Conservation (phyloP, 2,329 filamentous ascomycete species). For the Aspergillus candidus region DNA sequence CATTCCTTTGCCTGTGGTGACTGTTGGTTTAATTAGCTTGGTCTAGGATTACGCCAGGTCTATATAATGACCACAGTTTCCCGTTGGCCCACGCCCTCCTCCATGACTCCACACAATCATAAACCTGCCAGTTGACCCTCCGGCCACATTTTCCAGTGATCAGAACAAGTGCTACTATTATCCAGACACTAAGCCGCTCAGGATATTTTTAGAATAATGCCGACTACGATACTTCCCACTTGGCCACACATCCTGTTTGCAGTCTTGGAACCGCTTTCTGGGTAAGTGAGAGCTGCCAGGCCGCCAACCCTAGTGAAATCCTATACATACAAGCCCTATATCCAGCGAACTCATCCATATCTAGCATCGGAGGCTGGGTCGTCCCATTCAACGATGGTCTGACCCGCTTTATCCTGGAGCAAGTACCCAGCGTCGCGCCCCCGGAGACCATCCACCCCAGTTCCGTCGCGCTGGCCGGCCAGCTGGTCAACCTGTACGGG, state of each 20-base stretch:
- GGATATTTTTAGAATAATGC: slow-evolving; percentile 12
- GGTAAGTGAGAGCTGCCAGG: slow-evolving; percentile 43
- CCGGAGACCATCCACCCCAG: slow-evolving; percentile 26
- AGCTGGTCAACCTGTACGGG: slow-evolving; percentile 65
- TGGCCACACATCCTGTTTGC: slow-evolving; percentile 63
- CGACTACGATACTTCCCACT: slow-evolving; percentile 50
- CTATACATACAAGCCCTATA: too few species aligned
- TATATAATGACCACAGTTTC: too few species aligned
- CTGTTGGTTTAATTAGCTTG: too few species aligned
- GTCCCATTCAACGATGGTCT: slow-evolving; percentile 49
- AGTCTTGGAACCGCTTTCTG: slow-evolving; percentile 61
- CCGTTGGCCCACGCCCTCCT: too few species aligned
- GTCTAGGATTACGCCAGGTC: too few species aligned
- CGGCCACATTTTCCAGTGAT: not conserved
- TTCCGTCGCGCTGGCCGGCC: slow-evolving; percentile 55
- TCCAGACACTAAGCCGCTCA: not conserved
- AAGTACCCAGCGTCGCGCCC: slow-evolving; percentile 44
- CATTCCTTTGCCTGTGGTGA: too few species aligned
- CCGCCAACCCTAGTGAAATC: not conserved
- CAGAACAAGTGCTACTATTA: not conserved
- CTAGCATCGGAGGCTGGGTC: slow-evolving; percentile 55
- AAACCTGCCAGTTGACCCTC: not conserved
- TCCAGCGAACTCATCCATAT: too few species aligned
- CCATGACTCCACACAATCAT: not conserved
- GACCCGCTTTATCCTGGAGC: slow-evolving; percentile 58